phyloP scores from a whole-genome alignment of 306 rosid genomes.

The Vigna reflexopilosa region DNA sequence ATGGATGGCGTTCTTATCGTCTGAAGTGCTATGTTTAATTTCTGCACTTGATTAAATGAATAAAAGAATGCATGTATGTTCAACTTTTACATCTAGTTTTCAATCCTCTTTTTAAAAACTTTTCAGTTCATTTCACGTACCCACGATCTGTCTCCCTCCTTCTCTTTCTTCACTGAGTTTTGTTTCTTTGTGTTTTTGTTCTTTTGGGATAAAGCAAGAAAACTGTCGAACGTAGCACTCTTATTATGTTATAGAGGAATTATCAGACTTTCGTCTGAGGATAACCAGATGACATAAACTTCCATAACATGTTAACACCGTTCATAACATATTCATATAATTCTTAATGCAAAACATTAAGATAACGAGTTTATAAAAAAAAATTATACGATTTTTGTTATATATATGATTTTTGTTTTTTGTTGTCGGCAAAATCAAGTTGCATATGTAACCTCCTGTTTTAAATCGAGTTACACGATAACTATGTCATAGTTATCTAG shows the following conservation, averaged over 20 bases:
- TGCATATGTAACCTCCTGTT: no score
- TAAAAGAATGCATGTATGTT: neutral
- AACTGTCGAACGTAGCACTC: neutral
- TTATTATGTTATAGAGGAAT: neutral
- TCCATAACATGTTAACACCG: no score
- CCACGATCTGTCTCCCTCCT: neutral
- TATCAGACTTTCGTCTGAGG: no score
- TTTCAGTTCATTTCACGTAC: slow-evolving; percentile 13
- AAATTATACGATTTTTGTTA: no score
- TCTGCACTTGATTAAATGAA: neutral
- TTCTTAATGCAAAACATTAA: no score
- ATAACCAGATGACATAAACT: no score
- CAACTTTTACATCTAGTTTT: neutral
- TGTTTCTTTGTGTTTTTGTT: slow-evolving; percentile 35
- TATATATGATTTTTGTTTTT: no score
- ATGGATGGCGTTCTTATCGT: neutral
- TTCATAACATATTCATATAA: no score
- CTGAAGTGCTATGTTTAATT: neutral
- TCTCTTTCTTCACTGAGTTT: neutral
- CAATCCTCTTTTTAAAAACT: neutral
- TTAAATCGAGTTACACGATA: no score
- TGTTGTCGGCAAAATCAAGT: no score
- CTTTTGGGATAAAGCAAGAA: slow-evolving; percentile 8
- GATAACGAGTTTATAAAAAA: no score
- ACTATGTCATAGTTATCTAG: no score